Conservation (phyloP, 2,329 filamentous ascomycete genomes). For the Fusarium papillatum region DNA sequence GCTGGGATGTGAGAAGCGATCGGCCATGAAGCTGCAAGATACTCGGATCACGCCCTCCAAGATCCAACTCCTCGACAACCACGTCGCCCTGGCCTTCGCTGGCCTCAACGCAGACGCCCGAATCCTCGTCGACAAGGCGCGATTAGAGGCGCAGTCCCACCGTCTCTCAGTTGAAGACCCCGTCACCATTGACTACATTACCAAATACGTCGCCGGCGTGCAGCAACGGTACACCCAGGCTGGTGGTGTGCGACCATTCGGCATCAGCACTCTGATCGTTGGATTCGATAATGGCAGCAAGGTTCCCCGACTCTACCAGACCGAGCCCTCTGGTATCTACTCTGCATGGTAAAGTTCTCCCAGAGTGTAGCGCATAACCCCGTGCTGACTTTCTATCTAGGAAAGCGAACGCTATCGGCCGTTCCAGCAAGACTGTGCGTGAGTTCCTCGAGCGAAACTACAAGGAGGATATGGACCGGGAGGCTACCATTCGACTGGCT, state of each 20-base stretch:
- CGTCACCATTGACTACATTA: constrained; percentile 98
- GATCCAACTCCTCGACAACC: constrained; percentile 95
- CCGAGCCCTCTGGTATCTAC: constrained; percentile 99
- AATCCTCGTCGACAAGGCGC: constrained; percentile 98
- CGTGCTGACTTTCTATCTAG: constrained; percentile 60
- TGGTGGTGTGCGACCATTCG: constrained; percentile 98
- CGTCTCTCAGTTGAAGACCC: constrained; percentile 97
- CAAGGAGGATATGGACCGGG: constrained; percentile 97
- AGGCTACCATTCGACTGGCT: constrained; percentile 95
- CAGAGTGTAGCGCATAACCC: background rate
- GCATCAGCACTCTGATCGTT: constrained; percentile 97
- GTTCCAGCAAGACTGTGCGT: constrained; percentile 98
- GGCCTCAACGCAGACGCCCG: constrained; percentile 98
- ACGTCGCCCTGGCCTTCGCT: constrained; percentile 97
- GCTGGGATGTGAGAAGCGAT: constrained; percentile 97
- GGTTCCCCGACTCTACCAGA: constrained; percentile 94
- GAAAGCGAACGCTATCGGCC: constrained; percentile 99
- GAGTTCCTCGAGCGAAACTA: constrained; percentile 99
- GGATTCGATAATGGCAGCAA: constrained; percentile 97
- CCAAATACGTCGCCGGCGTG: constrained; percentile 97
- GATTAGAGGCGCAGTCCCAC: constrained; percentile 97
- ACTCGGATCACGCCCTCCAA: constrained; percentile 99
- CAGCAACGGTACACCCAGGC: constrained; percentile 99
- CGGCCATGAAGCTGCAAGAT: constrained; percentile 99
- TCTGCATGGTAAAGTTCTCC: constrained; percentile 84